These are phyloP conservation scores for Spencermartinsiella europaea DNA, from an alignment of 805 yeast genomes.

Conservation along the genomic window DNA sequence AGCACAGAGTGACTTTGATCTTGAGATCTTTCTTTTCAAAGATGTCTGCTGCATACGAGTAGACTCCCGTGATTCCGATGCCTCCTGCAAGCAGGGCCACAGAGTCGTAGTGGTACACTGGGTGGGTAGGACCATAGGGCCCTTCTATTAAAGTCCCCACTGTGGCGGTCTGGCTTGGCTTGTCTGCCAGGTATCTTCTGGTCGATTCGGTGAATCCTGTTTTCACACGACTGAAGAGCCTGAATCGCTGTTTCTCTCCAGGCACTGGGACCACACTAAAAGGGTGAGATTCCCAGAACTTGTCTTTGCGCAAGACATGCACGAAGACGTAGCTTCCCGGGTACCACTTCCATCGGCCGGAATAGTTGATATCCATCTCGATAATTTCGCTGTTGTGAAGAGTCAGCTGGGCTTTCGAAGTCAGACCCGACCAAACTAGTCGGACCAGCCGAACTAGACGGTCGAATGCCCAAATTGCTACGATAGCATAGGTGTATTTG, in stretches of 20 bases:
- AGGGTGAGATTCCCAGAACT: constrained; percentile 73
- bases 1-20: constrained; percentile 21
- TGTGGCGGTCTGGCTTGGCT: constrained; percentile 10
- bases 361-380: constrained; percentile 32
- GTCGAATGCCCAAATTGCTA: constrained; percentile 69
- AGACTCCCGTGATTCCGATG: constrained; percentile 64
- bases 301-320: constrained; percentile 44
- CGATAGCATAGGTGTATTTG: constrained; percentile 48
- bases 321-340: constrained; percentile 58
- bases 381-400: constrained; percentile 17
- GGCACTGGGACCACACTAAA: constrained; percentile 30
- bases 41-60: constrained; percentile 33
- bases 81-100: constrained; percentile 69
- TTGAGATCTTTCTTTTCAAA: background rate
- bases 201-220: constrained; percentile 19
- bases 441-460: constrained; percentile 52
- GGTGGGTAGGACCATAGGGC: constrained; percentile 59
- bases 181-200: constrained; percentile 6
- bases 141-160: constrained; percentile 48
- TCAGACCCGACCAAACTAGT: constrained; percentile 51
- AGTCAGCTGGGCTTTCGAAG: constrained; percentile 24
- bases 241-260: constrained; percentile 12
- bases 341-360: constrained; percentile 43
- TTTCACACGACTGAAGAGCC: constrained; percentile 13
- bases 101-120: constrained; percentile 47